Base-by-base conservation (phyloP, 306 rosid species). In the Vachellia collinsii region DNA sequence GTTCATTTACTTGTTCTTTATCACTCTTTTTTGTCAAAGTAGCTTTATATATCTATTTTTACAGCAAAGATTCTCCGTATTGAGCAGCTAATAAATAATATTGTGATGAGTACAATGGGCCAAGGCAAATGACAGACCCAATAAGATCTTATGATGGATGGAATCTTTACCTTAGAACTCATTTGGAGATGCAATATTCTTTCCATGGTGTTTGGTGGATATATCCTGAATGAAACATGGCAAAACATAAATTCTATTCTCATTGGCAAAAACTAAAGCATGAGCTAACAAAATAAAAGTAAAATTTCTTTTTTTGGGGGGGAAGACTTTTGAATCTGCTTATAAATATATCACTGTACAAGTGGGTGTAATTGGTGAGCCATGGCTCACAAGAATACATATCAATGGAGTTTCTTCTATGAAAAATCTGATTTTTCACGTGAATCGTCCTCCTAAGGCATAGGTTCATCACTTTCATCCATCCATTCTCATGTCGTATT, bases 331-430 rank as follows among this genome's bases (percentile, higher is more conserved):
- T 50, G 70, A 62, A 70, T 71, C 63, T 67, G 14, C 71, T 74
- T 51, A 70, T 76, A 64, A 75, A n/a, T 38, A 34, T 68, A 74
- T 79, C 72, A 65, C 87, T 86, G 88, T 86, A 86, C 92, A 88
- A 79, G 67, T 11, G 70, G 70, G 75, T 78, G 82, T 77, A 67
- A 59, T 37, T 23, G n/a, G 71, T 77, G 82, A 65, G 73, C 73
- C 64, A 63, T 65, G 80, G 36, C 77, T 72, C 80, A 65, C 79
- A 80, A 71, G 79, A 80, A 84, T 84, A 22, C 54, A 9, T 44
- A 63, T 56, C 25, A 80, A 65, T 44, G 79, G 44, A 34, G 73
- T 76, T 53, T 44, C 80, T 46, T 11, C 50, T 48, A 16, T 41
- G 46, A 48, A 79, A 78, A 63, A 81, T 74, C 64, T 48, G 38